Evolutionary conservation across 2,329 filamentous ascomycete genomes (phyloP).

Genomic region (Pseudocercospora macadamiae): DNA sequence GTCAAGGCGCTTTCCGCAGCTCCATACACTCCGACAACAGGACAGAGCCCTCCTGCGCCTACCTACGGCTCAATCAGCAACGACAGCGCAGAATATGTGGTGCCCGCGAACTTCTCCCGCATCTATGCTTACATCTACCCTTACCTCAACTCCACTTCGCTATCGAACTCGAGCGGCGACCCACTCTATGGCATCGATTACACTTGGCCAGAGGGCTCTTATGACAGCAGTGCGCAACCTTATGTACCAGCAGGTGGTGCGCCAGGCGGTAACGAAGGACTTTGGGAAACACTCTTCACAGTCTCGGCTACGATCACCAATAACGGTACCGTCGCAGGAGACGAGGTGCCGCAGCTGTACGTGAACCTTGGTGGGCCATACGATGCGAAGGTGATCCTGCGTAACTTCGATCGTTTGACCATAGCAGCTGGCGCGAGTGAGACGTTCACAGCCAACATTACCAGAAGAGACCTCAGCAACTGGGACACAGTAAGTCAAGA

Average conservation of each 20-base stretch:
- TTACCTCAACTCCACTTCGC: conserved; percentile 67
- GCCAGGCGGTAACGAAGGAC: conserved; percentile 61
- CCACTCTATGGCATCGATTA: conserved; percentile 65
- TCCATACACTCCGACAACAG: conserved; percentile 63
- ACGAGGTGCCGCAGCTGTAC: conserved; percentile 76
- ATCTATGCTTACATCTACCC: conserved; percentile 69
- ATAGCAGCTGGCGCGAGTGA: conserved; percentile 70
- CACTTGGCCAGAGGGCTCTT: conserved; percentile 60
- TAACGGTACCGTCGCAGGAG: conserved; percentile 65
- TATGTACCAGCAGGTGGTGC: conserved; percentile 62
- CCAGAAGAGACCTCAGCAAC: conserved; percentile 80
- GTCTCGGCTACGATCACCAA: conserved; percentile 72
- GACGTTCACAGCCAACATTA: conserved; percentile 70
- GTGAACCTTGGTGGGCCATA: conserved; percentile 76
- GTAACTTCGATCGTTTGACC: conserved; percentile 77
- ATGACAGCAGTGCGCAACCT: conserved; percentile 62
- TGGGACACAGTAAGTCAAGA: conserved; percentile 82
- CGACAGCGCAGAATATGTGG: conserved; percentile 66
- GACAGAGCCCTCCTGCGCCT: conserved; percentile 66
- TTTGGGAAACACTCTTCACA: conserved; percentile 71
- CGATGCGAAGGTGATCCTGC: conserved; percentile 68
- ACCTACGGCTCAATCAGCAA: conserved; percentile 66
- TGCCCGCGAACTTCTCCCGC: conserved; percentile 62
- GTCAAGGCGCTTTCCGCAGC: conserved; percentile 55
- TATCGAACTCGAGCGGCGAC: conserved; percentile 60